Base-by-base conservation (phyloP, 2,329 filamentous ascomycete genomes). In the Epichloe glyceriae region DNA sequence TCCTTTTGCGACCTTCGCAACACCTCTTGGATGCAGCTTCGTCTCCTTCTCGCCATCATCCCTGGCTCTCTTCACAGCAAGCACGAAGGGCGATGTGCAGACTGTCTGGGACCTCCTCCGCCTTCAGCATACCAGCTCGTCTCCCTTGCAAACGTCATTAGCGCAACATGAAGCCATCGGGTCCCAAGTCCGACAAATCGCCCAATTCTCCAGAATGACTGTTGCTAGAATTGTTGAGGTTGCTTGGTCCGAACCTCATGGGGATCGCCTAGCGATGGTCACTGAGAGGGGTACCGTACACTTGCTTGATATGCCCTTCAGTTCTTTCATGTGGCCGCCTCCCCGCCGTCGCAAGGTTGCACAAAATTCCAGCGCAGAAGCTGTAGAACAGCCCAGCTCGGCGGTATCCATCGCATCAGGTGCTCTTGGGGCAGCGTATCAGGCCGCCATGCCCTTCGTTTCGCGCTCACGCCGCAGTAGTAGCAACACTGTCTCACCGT, bases 241-340 rank as follows among this genome's bases (percentile, higher is more conserved):
- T 41, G 81, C 83, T 3, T 98, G 93, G 93, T 85, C 85, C 2
- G 78, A 80, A 50, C 87, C 87, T 3, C 83, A 83, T 51, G 88
- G 87, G 20, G 87, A 95, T 62, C 83, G 86, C 52, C 71, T 94
- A 39, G 91, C 90, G 2, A 83, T 98, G 69, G 82, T 96, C 26
- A 97, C 93, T 0, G 88, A 95, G 61, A 86, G 90, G 58, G 89
- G 91, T n/a, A 98, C 93, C 8, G 83, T 96, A 11, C 93, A 98
- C 67, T 79, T 97, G 42, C 83, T 95, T 56, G 87, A 95, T 57
- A 79, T 97, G 66, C 88, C 89, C 8, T 75, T 80, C 44, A 86
- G 81, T 55, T 87, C 88, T 4, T 91, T 90, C 59, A 82, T 86
- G 57, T 95, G 90, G 90, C 90, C 90, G 40, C 87, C 89, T 22